phyloP scores from a whole-genome alignment of 129 eudicot species.

The Helianthus tuberosus region DNA sequence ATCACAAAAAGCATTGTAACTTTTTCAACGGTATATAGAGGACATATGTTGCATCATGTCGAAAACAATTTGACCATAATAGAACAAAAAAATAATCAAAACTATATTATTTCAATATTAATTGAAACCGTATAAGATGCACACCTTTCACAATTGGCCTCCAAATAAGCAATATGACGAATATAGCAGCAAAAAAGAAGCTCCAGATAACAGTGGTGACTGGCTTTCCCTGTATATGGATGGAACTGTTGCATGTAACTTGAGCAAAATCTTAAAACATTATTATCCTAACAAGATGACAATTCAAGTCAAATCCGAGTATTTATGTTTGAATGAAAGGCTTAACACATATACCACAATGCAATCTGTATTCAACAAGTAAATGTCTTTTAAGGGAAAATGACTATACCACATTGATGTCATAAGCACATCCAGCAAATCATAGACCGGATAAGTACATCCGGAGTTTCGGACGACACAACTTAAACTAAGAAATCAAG shows the following conservation, averaged over 20 bases:
- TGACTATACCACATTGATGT: not conserved
- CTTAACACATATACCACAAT: not conserved
- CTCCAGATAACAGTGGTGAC: conserved; percentile 35
- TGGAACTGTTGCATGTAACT: not conserved
- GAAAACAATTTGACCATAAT: too few species aligned
- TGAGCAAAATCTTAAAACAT: not conserved
- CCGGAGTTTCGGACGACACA: too few species aligned
- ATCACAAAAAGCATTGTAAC: not conserved
- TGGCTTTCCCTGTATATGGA: conserved; percentile 32
- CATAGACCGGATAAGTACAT: too few species aligned
- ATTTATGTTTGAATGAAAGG: not conserved
- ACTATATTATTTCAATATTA: not conserved
- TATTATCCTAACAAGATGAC: not conserved
- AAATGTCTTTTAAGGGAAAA: not conserved
- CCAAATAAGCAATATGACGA: conserved; percentile 44
- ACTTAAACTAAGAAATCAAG: not conserved
- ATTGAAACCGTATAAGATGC: not conserved
- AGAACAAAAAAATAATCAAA: not conserved
- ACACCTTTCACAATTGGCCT: conserved; percentile 50
- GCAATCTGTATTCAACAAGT: not conserved
- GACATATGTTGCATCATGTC: not conserved
- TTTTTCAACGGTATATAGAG: too few species aligned
- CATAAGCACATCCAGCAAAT: not conserved
- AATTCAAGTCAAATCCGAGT: too few species aligned
- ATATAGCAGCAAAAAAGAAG: conserved; percentile 29